Evolutionary conservation across 202 grass and related monocot species (phyloP).

Genomic region (Alloteropsis angusta): DNA sequence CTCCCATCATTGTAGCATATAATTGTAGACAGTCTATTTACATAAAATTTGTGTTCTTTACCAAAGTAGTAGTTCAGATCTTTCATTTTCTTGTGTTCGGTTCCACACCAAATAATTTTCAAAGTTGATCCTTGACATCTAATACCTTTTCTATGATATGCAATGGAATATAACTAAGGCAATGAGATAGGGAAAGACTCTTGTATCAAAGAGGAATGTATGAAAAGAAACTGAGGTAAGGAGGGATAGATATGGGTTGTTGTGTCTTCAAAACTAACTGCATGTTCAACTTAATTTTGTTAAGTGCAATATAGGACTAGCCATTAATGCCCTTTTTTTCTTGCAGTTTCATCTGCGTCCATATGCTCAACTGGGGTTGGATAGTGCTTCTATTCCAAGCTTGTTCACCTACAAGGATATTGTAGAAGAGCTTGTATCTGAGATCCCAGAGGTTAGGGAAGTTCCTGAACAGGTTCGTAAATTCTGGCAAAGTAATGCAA

Average conservation of each 20-base stretch:
- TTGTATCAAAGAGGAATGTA: not conserved
- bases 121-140: not conserved
- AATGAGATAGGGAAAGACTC: not conserved
- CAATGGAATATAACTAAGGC: not conserved
- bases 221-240: not conserved
- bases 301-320: constrained; percentile 9
- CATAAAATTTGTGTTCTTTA: not conserved
- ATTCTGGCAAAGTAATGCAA: constrained; percentile 41
- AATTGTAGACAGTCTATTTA: not conserved
- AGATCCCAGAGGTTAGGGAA: constrained; percentile 73
- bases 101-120: not conserved
- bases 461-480: constrained; percentile 48
- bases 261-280: not conserved
- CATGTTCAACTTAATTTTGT: not conserved
- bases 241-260: not conserved
- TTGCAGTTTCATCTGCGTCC: constrained; percentile 83
- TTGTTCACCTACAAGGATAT: constrained; percentile 50
- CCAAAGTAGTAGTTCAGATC: not conserved
- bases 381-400: constrained; percentile 68
- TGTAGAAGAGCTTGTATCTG: constrained; percentile 59
- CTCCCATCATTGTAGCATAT: not conserved
- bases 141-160: not conserved
- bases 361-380: constrained; percentile 76
- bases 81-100: not conserved
- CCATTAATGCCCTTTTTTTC: not conserved